Evolutionary conservation across 2,329 filamentous ascomycete species (phyloP), one percentile per base, ranked within the genome.

Genomic region (Aspergillus pseudoviridinutans): DNA sequence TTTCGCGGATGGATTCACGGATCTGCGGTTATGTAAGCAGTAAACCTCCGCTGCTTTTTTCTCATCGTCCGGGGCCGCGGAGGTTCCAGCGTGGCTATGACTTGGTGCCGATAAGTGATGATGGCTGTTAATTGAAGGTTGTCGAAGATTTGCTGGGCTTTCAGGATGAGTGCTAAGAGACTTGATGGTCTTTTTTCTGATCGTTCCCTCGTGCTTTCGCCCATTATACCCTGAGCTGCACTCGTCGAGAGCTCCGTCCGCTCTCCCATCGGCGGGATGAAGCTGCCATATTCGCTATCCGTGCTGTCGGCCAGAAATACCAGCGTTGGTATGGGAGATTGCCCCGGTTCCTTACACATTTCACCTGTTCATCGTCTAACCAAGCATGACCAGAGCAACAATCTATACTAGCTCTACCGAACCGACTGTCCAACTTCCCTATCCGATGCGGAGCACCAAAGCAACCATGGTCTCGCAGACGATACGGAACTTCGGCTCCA

Each of bases 1-100:
- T 69, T 71, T 65, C 56, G 61, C 60, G 61, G 60, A 64, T 52
- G 50, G 24, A 2, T 24, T 24, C n/a, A 46, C 10, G 32, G 51
- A 63, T 65, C 49, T 53, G 51, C 47, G 53, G 54, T 73, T 74
- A 74, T 64, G 65, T 75, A 70, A 74, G 65, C 71, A 46, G 29
- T 42, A 28, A 38, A 25, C 25, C 35, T 9, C 44, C 58, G 49
- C 55, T 51, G 27, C 63, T 63, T 66, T 66, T 64, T 64, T 57
- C 57, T 61, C 62, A 60, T 58, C 35, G 22, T 9, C 55, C 44
- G 9, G 22, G 38, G 38, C 28, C 8, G 42, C 42, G 42, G 42
- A 46, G 42, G 20, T 27, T 44, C 12, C 22, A 12, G 44, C 3
- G 44, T 24, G 8, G 44, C 5, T 47, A 47, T 12, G 9, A 24